phyloP scores from a whole-genome alignment of 192 early-diverging fungal genomes.

The Coemansia umbellata region DNA sequence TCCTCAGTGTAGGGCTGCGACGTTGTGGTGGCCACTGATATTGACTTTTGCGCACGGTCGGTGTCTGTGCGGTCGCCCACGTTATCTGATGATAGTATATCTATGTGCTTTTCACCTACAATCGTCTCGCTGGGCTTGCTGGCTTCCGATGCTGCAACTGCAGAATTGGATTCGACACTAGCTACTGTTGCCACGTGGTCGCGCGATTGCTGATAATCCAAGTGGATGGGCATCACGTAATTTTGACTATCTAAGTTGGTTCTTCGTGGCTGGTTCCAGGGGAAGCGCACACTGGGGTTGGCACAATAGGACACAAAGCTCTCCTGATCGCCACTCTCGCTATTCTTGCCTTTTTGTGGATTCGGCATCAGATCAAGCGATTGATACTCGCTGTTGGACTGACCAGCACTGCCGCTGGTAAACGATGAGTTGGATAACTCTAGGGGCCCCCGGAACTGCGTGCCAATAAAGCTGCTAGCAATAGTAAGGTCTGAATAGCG shows the following conservation, averaged over 20 bases:
- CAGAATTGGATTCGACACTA: too few species aligned
- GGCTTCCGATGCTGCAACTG: neutral
- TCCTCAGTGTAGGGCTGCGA: neutral
- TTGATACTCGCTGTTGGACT: neutral
- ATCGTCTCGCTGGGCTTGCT: neutral
- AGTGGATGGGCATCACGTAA: neutral
- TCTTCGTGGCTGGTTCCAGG: neutral
- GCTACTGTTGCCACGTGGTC: neutral
- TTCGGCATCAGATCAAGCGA: neutral
- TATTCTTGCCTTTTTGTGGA: neutral
- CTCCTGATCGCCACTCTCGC: neutral
- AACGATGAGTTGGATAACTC: constrained; percentile 21
- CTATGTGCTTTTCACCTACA: neutral
- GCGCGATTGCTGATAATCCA: neutral
- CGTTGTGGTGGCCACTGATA: neutral
- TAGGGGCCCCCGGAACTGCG: constrained; percentile 11
- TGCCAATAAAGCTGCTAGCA: constrained; percentile 10
- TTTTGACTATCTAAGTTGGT: neutral
- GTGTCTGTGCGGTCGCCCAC: neutral
- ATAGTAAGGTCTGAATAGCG: constrained; percentile 17
- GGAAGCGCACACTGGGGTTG: neutral
- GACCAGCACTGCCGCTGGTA: constrained; percentile 6
- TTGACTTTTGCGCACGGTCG: neutral
- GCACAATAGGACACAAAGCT: constrained; percentile 2
- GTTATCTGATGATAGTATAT: neutral